phyloP scores from a whole-genome alignment of 2,329 filamentous ascomycete species.

The Aureobasidium uvarum region DNA sequence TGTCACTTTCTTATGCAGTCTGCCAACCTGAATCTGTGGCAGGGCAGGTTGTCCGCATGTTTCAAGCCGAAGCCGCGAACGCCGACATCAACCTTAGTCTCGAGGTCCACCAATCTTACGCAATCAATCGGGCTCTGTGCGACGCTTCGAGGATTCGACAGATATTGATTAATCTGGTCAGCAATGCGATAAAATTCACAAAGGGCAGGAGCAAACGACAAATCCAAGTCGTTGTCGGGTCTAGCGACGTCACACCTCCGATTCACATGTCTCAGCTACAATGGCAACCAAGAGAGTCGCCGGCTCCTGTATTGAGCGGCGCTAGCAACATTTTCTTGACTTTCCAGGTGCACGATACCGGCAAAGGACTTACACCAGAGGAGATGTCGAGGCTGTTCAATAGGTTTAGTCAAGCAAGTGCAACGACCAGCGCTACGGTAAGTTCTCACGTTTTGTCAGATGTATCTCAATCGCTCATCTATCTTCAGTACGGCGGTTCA shows the following conservation, averaged over 20 bases:
- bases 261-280: slow-evolving; percentile 30
- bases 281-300: slow-evolving; percentile 28
- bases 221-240: slow-evolving; percentile 28
- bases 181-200: slow-evolving; percentile 34
- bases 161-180: slow-evolving; percentile 37
- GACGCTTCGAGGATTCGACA: slow-evolving; percentile 37
- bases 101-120: slow-evolving; percentile 35
- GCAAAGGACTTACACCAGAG: slow-evolving; percentile 41
- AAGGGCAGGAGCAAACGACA: slow-evolving; percentile 8
- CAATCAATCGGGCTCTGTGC: slow-evolving; percentile 33
- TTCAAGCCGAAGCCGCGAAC: slow-evolving; percentile 41
- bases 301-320: slow-evolving; percentile 30
- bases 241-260: slow-evolving; percentile 27
- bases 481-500: slow-evolving; percentile 47
- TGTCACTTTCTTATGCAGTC: slow-evolving; percentile 43
- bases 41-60: slow-evolving; percentile 40
- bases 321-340: slow-evolving; percentile 40
- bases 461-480: background rate
- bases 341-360: slow-evolving; percentile 43
- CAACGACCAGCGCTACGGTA: slow-evolving; percentile 48
- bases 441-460: background rate
- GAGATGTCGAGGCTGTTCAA: slow-evolving; percentile 58
- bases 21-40: slow-evolving; percentile 41
- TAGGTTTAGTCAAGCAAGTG: slow-evolving; percentile 66
- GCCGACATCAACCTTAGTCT: slow-evolving; percentile 37